Evolutionary conservation across 2,329 filamentous ascomycete genomes (phyloP).

Genomic region (Triangularia verruculosa): DNA sequence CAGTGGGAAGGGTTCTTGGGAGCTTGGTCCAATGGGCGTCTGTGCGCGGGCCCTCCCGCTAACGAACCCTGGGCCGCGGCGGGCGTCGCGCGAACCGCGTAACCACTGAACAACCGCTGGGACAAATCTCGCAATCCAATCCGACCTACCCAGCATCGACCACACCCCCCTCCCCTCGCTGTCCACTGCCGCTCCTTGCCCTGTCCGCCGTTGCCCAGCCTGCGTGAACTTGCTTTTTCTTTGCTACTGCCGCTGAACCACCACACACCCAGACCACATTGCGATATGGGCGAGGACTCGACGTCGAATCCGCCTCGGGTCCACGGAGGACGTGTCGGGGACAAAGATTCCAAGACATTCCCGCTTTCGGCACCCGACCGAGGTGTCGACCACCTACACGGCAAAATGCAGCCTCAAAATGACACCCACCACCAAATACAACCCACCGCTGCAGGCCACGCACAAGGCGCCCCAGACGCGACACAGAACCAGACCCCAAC

Average conservation of each 20-base stretch:
- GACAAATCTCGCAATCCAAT: slow-evolving; percentile 22
- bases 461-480: slow-evolving; percentile 21
- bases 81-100: slow-evolving; percentile 30
- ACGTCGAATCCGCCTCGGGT: slow-evolving; percentile 20
- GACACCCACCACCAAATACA: slow-evolving; percentile 19
- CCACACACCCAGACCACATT: slow-evolving; percentile 13
- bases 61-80: slow-evolving; percentile 23
- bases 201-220: background rate
- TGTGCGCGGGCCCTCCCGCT: slow-evolving; percentile 15
- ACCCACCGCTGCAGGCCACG: slow-evolving; percentile 23
- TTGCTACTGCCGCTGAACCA: background rate
- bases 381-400: slow-evolving; percentile 12
- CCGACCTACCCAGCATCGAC: slow-evolving; percentile 2
- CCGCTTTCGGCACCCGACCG: slow-evolving; percentile 19
- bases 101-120: slow-evolving; percentile 23
- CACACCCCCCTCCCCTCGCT: slow-evolving; percentile 13
- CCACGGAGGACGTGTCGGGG: slow-evolving; percentile 22
- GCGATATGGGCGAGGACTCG: slow-evolving; percentile 25
- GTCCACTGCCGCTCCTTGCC: slow-evolving; percentile 6
- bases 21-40: slow-evolving; percentile 7
- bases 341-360: slow-evolving; percentile 20
- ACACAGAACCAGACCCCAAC: slow-evolving; percentile 14
- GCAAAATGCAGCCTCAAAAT: slow-evolving; percentile 26
- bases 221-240: background rate
- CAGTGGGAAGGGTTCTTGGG: background rate